Percentiles rank a stretch among this genome's conserved stretches.
phyloP scores from a whole-genome alignment of 192 early-diverging fungal genomes.

The Piromyces finnis region DNA sequence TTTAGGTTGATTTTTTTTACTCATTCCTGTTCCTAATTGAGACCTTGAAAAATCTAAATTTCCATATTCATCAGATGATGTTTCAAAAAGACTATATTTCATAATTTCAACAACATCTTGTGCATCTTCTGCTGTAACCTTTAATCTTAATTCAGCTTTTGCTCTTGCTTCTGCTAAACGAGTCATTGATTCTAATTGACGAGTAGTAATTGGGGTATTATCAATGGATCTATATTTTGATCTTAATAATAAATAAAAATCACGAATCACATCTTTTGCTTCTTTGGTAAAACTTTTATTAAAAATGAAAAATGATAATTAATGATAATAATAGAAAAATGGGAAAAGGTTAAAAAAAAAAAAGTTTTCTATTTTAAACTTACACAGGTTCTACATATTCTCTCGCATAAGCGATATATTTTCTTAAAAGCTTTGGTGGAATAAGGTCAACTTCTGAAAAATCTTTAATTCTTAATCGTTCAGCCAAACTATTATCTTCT shows the following conservation, averaged over 20 bases:
- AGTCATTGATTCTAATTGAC: conserved; percentile 67
- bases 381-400: conserved; percentile 51
- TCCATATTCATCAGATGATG: conserved; percentile 33
- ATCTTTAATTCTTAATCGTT: conserved; percentile 27
- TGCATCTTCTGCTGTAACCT: conserved; percentile 51
- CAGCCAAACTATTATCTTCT: not conserved
- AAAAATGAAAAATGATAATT: no score
- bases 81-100: conserved; percentile 43
- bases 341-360: no score
- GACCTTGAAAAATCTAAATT: conserved; percentile 36
- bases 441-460: conserved; percentile 34
- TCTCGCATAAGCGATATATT: conserved; percentile 74
- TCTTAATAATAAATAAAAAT: conserved; percentile 3
- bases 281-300: not conserved
- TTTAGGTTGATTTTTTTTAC: conserved; percentile 33
- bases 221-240: conserved; percentile 21
- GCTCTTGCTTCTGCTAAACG: conserved; percentile 60
- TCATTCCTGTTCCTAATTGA: conserved; percentile 25
- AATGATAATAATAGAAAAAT: no score
- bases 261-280: not conserved
- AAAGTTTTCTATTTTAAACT: no score
- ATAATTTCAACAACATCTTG: conserved; percentile 63
- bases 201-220: conserved; percentile 51
- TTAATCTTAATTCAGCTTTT: conserved; percentile 50
- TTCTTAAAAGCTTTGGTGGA: conserved; percentile 45